Evolutionary conservation across 352 stramenopile species (phyloP), one percentile per base, ranked within the genome.

Genomic region (Phytophthora pinifolia): DNA sequence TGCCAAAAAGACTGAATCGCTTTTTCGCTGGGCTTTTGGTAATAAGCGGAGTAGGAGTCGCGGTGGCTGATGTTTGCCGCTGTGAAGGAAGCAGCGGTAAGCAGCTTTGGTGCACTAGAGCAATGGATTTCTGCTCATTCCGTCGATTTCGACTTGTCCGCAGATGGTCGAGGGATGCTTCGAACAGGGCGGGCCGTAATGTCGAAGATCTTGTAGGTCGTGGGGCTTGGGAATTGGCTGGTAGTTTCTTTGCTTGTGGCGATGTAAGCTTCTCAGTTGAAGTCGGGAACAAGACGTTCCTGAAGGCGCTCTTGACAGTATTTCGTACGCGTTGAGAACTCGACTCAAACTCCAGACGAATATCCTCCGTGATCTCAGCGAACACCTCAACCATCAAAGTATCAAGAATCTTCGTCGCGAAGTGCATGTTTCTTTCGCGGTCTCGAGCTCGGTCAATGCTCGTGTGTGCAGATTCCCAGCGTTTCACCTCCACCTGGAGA

Each of bases 291-390:
- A 82, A 67, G 6, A 63, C 56, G 9, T 46, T 42, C 12, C 34
- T 39, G 9, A 74, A 54, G 8, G 33, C 50, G 9, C 17, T 54
- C 0, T 9, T 41, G 22, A 75, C 46, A 13, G 55, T 29, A 0
- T 32, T 47, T 27, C 60, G 61, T 9, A 83, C 60, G 14, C 55
- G 52, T 18, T 22, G 15, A 39, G 58, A 51, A 36, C 25, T 77
- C 9, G 52, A 62, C 29, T 34, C 20, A 36, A 83, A 62, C 33
- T 85, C 75, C 14, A 38, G 32, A 39, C 65, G 62, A 30, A 85
- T 81, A 17, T 76, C 69, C 13, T 10, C 29, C 0, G 70, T 65
- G 3, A 76, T 62, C 10, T 86, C 75, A 14, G 15, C 1, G 0
- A 73, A 30, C 6, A 69, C 62, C 6, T 83, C 70, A 6, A 36